A percentile compares a stretch with the other conserved stretches of the same genome.
These are phyloP conservation scores for Conticribra guillardii DNA, from an alignment of 108 stramenopile species.

Conservation along the genomic window DNA sequence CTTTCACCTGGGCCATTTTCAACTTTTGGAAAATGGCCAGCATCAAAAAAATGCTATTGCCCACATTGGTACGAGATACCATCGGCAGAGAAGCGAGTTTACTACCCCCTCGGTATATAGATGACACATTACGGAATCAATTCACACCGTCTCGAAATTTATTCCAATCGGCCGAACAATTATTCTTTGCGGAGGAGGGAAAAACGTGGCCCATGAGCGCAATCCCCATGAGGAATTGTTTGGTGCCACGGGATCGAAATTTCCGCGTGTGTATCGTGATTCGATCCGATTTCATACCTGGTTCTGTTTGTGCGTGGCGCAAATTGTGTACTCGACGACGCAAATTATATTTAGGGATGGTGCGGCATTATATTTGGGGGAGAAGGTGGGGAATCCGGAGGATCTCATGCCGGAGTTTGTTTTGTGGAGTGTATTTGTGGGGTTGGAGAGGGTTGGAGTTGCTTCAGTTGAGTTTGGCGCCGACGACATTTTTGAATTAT, in stretches of 20 bases:
- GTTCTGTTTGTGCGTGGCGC: conserved; percentile 38
- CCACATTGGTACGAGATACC: conserved; percentile 34
- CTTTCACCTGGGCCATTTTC: conserved; percentile 40
- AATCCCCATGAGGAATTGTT: conserved; percentile 46
- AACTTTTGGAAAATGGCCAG: conserved; percentile 51
- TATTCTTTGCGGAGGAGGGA: conserved; percentile 27
- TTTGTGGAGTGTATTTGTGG: conserved; percentile 27
- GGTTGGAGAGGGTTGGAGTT: conserved; percentile 4
- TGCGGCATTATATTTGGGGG: conserved; percentile 18
- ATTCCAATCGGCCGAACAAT: conserved; percentile 21
- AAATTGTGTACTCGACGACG: conserved; percentile 37
- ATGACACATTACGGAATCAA: conserved; percentile 16
- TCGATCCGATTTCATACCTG: conserved; percentile 54
- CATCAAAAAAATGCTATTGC: conserved; percentile 45
- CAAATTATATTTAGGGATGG: conserved; percentile 47
- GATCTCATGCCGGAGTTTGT: conserved; percentile 26
- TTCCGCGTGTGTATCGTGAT: conserved; percentile 42
- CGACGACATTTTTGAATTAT: conserved; percentile 43
- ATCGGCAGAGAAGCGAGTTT: conserved; percentile 20
- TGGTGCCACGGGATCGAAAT: conserved; percentile 38
- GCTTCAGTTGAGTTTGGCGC: conserved; percentile 43
- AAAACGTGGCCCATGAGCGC: conserved; percentile 7
- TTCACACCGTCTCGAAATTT: conserved; percentile 39
- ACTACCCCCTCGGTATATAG: conserved; percentile 37
- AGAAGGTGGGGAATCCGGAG: conserved; percentile 26